These are phyloP conservation scores for Chenopodium formosanum DNA, from an alignment of 148 eudicot genomes.

Conservation along the genomic window DNA sequence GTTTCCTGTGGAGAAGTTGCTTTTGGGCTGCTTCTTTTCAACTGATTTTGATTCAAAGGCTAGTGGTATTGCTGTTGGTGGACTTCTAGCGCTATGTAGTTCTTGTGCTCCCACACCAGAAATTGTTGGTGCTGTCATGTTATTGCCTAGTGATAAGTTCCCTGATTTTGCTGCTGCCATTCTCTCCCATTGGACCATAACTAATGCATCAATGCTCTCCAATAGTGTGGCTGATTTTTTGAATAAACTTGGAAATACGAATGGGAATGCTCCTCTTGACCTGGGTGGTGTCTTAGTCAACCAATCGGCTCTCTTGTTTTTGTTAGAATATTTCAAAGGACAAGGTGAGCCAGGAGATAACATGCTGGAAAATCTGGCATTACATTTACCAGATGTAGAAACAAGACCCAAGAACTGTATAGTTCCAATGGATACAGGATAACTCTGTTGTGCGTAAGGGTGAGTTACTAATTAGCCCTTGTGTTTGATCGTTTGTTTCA, in stretches of 20 bases:
- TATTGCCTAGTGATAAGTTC: constrained; percentile 34
- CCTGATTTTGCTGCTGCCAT: constrained; percentile 39
- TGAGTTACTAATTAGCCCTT: constrained; percentile 12
- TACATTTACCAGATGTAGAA: constrained; percentile 28
- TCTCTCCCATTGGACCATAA: constrained; percentile 34
- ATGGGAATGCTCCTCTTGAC: constrained; percentile 21
- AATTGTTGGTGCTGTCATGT: constrained; percentile 40
- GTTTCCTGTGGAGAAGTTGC: constrained; percentile 40
- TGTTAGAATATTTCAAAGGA: constrained; percentile 30
- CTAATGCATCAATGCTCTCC: constrained; percentile 27
- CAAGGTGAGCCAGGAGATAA: constrained; percentile 20
- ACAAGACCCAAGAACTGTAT: constrained; percentile 17
- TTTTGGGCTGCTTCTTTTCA: constrained; percentile 33
- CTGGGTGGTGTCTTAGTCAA: constrained; percentile 23
- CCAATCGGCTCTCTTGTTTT: constrained; percentile 34
- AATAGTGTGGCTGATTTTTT: constrained; percentile 30
- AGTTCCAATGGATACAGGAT: constrained; percentile 27
- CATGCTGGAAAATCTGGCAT: constrained; percentile 26
- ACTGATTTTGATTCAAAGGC: constrained; percentile 27
- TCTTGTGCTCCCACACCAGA: constrained; percentile 38
- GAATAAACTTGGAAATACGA: constrained; percentile 27
- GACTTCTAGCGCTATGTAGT: constrained; percentile 33
- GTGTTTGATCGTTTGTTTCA: background rate
- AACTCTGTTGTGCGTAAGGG: constrained; percentile 5
- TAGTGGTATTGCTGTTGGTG: constrained; percentile 26